These are phyloP conservation scores for Daldinia vernicosa DNA, from an alignment of 495 filamentous ascomycete genomes.

Conservation along the genomic window DNA sequence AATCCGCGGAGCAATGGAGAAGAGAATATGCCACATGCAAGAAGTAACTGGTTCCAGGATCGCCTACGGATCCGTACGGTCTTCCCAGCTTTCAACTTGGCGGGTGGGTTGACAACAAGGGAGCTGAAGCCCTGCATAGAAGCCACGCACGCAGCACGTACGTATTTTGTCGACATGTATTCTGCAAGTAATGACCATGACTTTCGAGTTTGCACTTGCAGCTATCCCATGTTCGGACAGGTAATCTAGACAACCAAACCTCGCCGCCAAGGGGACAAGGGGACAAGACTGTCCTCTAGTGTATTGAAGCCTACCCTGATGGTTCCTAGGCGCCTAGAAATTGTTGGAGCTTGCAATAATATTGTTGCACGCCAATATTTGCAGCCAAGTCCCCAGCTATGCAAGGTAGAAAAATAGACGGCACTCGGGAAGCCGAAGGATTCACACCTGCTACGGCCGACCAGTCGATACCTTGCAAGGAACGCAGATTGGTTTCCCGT, in stretches of 20 bases:
- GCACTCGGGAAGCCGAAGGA: constrained; percentile 30
- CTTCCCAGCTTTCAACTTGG: background rate
- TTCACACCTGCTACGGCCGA: constrained; percentile 15
- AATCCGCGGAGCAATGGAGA: constrained; percentile 8
- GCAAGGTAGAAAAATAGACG: constrained; percentile 20
- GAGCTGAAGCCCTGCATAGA: constrained; percentile 31
- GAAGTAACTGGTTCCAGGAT: constrained; percentile 7
- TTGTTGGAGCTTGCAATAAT: constrained; percentile 20
- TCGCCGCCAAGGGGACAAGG: constrained; percentile 9
- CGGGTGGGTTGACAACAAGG: constrained; percentile 10
- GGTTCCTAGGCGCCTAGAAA: constrained; percentile 10
- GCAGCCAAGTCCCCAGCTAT: constrained; percentile 11
- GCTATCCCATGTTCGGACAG: constrained; percentile 24
- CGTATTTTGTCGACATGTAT: constrained; percentile 4
- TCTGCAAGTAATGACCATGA: constrained; percentile 23
- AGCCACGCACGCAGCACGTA: constrained; percentile 12
- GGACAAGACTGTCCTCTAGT: constrained; percentile 6
- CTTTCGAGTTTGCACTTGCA: constrained; percentile 19
- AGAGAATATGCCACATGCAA: constrained; percentile 18
- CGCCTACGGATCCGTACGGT: constrained; percentile 5
- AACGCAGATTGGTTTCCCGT: constrained; percentile 14
- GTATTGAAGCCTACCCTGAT: constrained; percentile 4
- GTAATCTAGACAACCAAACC: constrained; percentile 3
- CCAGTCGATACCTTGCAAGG: constrained; percentile 25
- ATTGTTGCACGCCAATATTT: constrained; percentile 3